Base-by-base conservation (phyloP, 2,329 filamentous ascomycete species). In the Claviceps humidiphila region DNA sequence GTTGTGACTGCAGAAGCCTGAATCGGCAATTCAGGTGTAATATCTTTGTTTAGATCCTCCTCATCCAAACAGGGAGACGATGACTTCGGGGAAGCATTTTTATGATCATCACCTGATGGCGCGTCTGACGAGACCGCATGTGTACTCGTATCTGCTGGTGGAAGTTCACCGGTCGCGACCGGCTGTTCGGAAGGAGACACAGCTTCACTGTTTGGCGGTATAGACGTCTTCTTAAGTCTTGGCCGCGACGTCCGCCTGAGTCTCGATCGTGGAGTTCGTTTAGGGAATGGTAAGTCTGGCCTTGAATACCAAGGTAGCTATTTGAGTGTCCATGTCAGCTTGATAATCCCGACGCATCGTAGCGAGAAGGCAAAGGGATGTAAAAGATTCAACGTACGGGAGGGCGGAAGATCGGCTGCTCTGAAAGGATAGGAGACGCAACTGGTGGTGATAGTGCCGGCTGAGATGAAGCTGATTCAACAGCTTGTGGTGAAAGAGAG, bases 261-360 rank as follows among this genome's bases (percentile, higher is more conserved):
- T 58, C 67, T 72, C 13, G 66, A 64, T 42, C 66, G 68, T 11
- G 60, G 56, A 34, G 63, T 61, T 59, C 62, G 62, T 48, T 57
- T 59, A 13, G 80, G 79, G 59, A 80, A 84, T 9, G 70, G 66
- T 30, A 66, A 58, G 37, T 77, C 74, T 3, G 76, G 74, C 37
- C 64, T 65, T 0, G 78, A 81, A 26, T 73, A 60, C 79, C 80
- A 83, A 9, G 80, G 80, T 9, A 83, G 66, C 77, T 82, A 14
- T 39, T 20, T 30, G 51, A 20, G 55, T 20, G 2, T 22, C n/a
- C 9, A 20, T 24, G 4, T 48, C 22, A 45, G 45, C 45, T 24
- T 14, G 26, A 3, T n/a, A 5, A 26, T 8, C 47, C 5, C 14
- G 11, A 2, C 3, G 3, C 16, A 42, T 41, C 9, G 16, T n/a